Percentiles rank a stretch among this genome's conserved stretches.
Evolutionary conservation across 1,284 basidiomycete genomes (phyloP).

Genomic region (Malassezia vespertilionis): DNA sequence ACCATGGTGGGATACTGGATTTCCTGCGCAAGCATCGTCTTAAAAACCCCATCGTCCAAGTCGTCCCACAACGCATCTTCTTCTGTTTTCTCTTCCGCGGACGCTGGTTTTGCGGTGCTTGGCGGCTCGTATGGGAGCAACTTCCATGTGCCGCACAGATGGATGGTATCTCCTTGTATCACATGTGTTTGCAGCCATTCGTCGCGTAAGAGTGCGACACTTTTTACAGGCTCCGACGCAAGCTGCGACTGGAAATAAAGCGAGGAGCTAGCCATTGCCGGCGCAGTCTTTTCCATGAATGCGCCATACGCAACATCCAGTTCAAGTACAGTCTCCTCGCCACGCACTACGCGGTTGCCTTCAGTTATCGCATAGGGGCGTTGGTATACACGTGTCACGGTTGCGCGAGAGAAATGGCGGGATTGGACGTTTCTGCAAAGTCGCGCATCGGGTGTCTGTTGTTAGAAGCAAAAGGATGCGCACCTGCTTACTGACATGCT

Average conservation of each 20-base stretch:
- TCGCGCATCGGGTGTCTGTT: neutral
- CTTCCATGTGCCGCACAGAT: conserved; percentile 29
- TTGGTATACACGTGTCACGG: neutral
- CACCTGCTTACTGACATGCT: too few relatives aligned
- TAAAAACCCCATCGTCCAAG: conserved; percentile 7
- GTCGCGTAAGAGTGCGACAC: conserved; percentile 27
- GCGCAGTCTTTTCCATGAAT: too few relatives aligned
- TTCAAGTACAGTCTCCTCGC: conserved; percentile 16
- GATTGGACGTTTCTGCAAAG: neutral
- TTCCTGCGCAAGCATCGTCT: neutral
- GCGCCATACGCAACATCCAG: neutral
- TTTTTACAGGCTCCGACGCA: neutral
- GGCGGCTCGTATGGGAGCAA: neutral
- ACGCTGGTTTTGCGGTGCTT: neutral
- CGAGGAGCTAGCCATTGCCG: neutral
- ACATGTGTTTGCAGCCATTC: conserved; percentile 30
- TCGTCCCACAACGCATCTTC: conserved; percentile 30
- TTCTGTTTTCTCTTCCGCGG: neutral
- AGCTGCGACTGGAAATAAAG: conserved; percentile 4
- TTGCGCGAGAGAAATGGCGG: conserved; percentile 7
- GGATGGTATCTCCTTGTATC: conserved; percentile 21
- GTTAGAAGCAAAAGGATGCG: too few relatives aligned
- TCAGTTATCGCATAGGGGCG: neutral
- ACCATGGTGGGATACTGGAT: conserved; percentile 14
- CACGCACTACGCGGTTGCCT: neutral